Conservation (phyloP, 1,284 basidiomycete genomes). For the Pseudozyma hubeiensis region DNA sequence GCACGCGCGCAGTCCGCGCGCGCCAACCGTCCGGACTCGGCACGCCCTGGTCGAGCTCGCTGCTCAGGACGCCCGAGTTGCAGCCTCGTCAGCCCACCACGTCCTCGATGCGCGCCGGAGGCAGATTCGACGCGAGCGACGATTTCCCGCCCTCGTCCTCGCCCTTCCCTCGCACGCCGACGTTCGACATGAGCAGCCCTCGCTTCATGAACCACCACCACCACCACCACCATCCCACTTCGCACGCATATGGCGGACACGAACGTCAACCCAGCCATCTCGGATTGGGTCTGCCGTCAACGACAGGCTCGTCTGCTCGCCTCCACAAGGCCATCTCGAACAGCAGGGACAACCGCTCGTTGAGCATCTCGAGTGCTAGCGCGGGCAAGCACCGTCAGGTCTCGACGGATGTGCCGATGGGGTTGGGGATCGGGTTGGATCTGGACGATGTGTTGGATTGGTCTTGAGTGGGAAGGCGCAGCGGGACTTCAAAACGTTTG, state of each 20-base stretch:
- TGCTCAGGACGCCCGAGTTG: conserved; percentile 51
- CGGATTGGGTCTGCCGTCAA: conserved; percentile 38
- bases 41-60: conserved; percentile 43
- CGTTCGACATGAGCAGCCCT: conserved; percentile 50
- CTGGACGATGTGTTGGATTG: conserved; percentile 53
- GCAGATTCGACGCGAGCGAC: conserved; percentile 32
- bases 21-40: conserved; percentile 41
- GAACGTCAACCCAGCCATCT: conserved; percentile 43
- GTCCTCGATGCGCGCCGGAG: conserved; percentile 20
- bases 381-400: conserved; percentile 38
- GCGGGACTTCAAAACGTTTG: no score
- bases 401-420: conserved; percentile 44
- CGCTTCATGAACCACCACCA: conserved; percentile 23
- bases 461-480: conserved; percentile 13
- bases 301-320: conserved; percentile 12
- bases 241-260: conserved; percentile 19
- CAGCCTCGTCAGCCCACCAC: conserved; percentile 40
- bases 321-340: conserved; percentile 27
- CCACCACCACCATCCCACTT: not conserved
- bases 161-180: conserved; percentile 55
- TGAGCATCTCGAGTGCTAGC: conserved; percentile 24
- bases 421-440: conserved; percentile 48
- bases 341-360: conserved; percentile 22
- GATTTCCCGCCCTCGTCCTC: conserved; percentile 49
- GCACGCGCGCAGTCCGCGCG: conserved; percentile 47